Percentiles rank a stretch among this genome's conserved stretches.
Evolutionary conservation across 805 yeast species (phyloP).

Genomic region (Pichia pseudocactophila): DNA sequence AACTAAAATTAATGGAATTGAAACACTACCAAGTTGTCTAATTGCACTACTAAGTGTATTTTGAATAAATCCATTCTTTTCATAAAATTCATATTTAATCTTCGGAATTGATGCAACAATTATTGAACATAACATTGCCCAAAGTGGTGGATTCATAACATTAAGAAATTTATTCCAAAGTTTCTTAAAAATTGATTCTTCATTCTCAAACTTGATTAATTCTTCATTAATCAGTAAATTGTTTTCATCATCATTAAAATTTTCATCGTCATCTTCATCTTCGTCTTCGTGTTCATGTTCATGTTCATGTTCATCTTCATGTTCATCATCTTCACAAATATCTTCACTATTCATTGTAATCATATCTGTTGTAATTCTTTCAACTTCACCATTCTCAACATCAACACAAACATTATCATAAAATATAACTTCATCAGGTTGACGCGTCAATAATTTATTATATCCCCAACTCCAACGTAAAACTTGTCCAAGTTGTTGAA

Average conservation of each 20-base stretch:
- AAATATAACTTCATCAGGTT: conserved; percentile 30
- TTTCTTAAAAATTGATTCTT: conserved; percentile 1
- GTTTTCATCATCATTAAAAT: background rate
- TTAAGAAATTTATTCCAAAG: conserved; percentile 11
- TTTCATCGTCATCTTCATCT: background rate
- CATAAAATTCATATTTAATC: conserved; percentile 49
- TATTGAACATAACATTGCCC: conserved; percentile 64
- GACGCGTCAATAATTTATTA: conserved; percentile 53
- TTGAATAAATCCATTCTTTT: conserved; percentile 49
- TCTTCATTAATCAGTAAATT: conserved; percentile 1
- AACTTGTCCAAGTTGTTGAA: conserved; percentile 78
- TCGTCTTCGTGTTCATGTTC: conserved; percentile 1
- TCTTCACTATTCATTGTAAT: background rate
- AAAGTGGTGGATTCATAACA: conserved; percentile 73
- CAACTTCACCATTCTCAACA: background rate
- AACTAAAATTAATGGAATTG: conserved; percentile 67
- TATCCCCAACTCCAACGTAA: conserved; percentile 86
- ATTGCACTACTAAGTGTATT: conserved; percentile 59
- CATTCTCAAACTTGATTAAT: conserved; percentile 1
- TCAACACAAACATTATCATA: conserved; percentile 5
- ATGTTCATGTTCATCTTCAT: conserved; percentile 14
- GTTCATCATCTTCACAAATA: conserved; percentile 8
- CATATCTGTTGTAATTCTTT: background rate
- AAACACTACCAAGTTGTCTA: conserved; percentile 59
- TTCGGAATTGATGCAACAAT: conserved; percentile 59